Evolutionary conservation across 164 flowering plant species (phyloP).

Genomic region (Macadamia tetraphylla): DNA sequence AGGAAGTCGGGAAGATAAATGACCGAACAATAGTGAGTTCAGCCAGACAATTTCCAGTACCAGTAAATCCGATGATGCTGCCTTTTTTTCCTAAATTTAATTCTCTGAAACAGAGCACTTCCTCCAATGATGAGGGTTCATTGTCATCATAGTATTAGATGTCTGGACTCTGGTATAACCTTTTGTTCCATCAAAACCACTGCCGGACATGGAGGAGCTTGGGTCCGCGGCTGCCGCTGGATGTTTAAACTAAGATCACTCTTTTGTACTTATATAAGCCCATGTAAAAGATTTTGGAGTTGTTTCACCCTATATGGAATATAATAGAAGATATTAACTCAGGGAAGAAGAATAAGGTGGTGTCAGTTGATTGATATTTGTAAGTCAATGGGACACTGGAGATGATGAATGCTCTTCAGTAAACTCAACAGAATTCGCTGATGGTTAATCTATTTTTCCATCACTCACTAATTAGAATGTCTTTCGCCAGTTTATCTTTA

Average conservation of each 20-base stretch:
- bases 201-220: not conserved
- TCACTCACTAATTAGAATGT: too few relatives aligned
- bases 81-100: conserved; percentile 38
- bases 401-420: not conserved
- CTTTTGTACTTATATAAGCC: conserved; percentile 30
- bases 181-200: not conserved
- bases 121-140: conserved; percentile 54
- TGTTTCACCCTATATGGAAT: conserved; percentile 25
- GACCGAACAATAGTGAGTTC: conserved; percentile 71
- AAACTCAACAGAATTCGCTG: not conserved
- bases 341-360: conserved; percentile 8
- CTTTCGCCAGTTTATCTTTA: too few relatives aligned
- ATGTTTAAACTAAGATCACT: not conserved
- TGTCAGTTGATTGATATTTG: not conserved
- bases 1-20: conserved; percentile 76
- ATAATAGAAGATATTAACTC: conserved; percentile 21
- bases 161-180: not conserved
- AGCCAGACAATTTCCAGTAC: conserved; percentile 62
- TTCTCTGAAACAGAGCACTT: conserved; percentile 31
- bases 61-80: conserved; percentile 53
- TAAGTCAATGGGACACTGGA: not conserved
- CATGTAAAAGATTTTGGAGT: conserved; percentile 43
- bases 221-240: not conserved
- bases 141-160: conserved; percentile 22
- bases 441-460: too few relatives aligned